Conservation (phyloP, 2,329 filamentous ascomycete genomes). For the Cladosporium sp. region DNA sequence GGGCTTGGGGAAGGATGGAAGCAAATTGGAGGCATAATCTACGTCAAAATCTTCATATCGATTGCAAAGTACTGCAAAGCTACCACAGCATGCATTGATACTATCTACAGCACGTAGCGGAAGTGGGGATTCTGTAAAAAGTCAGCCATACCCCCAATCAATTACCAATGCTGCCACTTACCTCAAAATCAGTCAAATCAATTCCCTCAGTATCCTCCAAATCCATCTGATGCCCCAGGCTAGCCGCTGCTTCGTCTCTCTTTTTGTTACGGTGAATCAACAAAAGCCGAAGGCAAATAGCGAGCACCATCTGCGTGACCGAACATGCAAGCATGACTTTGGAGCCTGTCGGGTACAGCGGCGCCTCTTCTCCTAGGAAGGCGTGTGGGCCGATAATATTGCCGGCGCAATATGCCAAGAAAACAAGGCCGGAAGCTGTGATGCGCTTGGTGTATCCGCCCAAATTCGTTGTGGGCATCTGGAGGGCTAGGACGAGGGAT, state of each 20-base stretch:
- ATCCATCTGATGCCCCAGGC: neutral
- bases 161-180: neutral
- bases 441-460: constrained; percentile 48
- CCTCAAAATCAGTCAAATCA: constrained; percentile 40
- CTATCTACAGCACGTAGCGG: constrained; percentile 4
- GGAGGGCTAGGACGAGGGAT: constrained; percentile 51
- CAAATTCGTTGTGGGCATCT: constrained; percentile 48
- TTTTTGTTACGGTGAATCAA: constrained; percentile 38
- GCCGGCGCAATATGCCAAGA: constrained; percentile 41
- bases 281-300: constrained; percentile 33
- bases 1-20: too few relatives aligned
- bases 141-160: neutral
- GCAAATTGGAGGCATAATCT: too few relatives aligned
- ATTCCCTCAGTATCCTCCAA: constrained; percentile 27
- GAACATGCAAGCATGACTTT: constrained; percentile 48
- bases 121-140: constrained; percentile 5
- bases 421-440: constrained; percentile 45
- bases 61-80: too few relatives aligned
- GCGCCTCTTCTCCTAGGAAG: constrained; percentile 43
- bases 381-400: constrained; percentile 41
- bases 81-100: too few relatives aligned
- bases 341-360: constrained; percentile 50
- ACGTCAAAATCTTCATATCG: too few relatives aligned
- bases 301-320: constrained; percentile 38
- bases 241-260: constrained; percentile 31